Evolutionary conservation across 257 asterid genomes (phyloP), one percentile per base, ranked within the genome.

Genomic region (Petunia axillaris): DNA sequence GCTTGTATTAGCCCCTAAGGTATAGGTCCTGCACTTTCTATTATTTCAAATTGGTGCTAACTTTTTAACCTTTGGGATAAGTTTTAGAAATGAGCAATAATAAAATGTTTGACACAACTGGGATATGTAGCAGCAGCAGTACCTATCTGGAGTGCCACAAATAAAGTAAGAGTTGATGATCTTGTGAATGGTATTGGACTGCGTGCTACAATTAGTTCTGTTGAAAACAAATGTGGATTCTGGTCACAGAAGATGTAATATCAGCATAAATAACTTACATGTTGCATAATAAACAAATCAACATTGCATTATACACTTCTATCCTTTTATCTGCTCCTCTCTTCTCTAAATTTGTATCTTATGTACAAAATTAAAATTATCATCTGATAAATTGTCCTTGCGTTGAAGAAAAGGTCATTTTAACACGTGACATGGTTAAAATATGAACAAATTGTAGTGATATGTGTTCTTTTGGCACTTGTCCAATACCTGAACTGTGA

Each of bases 1-100:
- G 98, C 97, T 96, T 80, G 91, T 94, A 83, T 90, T 96, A 86
- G 99, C 98, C 81, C 99, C 99, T 65, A 96, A 96, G 98, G 99
- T 9, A 52, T 52, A 50, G 2, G 15, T 9, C 15, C 15, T 52
- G 25, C 25, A 25, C 10, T 52, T 52, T 52, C 35, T 41, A 41
- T 66, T 64, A 64, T 64, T 64, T 41, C 75, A 40, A 66, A 66
- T 66, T 66, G 54, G 53, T 5, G 14, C 37, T 35, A 40, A 66
- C 53, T 65, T 65, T 14, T 65, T 11, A 65, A 39, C 52, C 41
- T 66, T 41, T 40, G 75, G 53, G 75, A 15, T 66, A 66, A 66
- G 53, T 66, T 66, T 3, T 66, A 40, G n/a, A 66, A 44, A 15
- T 66, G 38, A 53, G 43, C 41, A 36, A 1, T 25, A 16, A 66